Percentiles rank a stretch among this genome's conserved stretches.
phyloP scores from a whole-genome alignment of 495 filamentous ascomycete genomes.

The Penicillium cinerascens region DNA sequence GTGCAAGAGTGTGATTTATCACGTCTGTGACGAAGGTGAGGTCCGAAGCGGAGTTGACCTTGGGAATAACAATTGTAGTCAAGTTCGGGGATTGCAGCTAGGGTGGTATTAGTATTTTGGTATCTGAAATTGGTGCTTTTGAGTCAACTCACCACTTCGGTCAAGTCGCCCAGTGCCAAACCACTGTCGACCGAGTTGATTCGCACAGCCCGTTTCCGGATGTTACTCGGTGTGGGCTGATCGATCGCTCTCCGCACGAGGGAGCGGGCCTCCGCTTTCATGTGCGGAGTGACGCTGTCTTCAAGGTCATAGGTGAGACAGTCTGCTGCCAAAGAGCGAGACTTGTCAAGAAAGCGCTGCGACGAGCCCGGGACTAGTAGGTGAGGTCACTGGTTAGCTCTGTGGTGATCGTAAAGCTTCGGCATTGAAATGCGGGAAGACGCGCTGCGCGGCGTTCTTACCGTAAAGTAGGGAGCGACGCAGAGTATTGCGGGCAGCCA shows the following conservation, averaged over 20 bases:
- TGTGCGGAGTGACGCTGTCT: conserved; percentile 73
- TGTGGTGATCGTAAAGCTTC: conserved; percentile 2
- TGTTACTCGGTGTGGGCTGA: conserved; percentile 48
- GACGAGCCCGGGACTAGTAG: conserved; percentile 79
- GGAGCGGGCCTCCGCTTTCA: conserved; percentile 61
- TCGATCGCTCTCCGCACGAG: conserved; percentile 58
- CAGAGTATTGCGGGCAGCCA: too few species aligned
- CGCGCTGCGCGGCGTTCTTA: conserved; percentile 4
- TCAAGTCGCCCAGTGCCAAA: conserved; percentile 69
- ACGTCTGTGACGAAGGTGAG: conserved; percentile 70
- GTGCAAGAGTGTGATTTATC: conserved; percentile 53
- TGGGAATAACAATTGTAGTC: conserved; percentile 72
- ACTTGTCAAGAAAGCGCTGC: conserved; percentile 78
- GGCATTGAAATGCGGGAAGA: conserved; percentile 34
- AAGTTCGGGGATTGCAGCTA: conserved; percentile 67
- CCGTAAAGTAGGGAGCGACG: too few species aligned
- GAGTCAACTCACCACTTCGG: conserved; percentile 53
- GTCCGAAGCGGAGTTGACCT: conserved; percentile 65
- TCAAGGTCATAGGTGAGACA: conserved; percentile 91
- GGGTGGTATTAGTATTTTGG: not conserved
- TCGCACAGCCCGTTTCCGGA: conserved; percentile 77
- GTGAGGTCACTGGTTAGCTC: not conserved
- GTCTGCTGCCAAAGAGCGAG: conserved; percentile 67
- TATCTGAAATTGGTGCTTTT: not conserved
- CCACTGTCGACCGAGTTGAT: conserved; percentile 84